These are phyloP conservation scores for Moesziomyces sp. DNA, from an alignment of 1,284 basidiomycete species.

Conservation along the genomic window DNA sequence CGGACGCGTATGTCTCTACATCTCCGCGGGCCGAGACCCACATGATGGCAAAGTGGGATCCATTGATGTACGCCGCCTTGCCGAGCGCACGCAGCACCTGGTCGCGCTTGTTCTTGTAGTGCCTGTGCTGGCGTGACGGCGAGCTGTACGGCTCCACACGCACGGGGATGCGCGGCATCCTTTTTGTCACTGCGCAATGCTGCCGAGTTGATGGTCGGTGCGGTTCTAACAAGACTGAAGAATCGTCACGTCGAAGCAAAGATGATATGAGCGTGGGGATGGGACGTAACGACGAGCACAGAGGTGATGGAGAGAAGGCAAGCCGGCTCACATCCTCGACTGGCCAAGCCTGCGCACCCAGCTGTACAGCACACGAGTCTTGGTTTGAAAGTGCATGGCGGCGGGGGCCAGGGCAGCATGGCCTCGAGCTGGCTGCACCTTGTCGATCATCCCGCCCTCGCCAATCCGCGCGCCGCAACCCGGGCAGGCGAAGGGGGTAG, in stretches of 20 bases:
- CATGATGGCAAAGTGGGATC: slow-evolving; percentile 72
- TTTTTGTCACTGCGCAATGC: background rate
- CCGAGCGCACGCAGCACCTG: slow-evolving; percentile 71
- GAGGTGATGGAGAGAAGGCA: background rate
- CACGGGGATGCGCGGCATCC: slow-evolving; percentile 72
- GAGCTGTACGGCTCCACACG: slow-evolving; percentile 72
- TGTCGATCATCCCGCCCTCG: too few species aligned
- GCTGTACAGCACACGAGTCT: too few species aligned
- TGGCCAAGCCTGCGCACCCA: too few species aligned
- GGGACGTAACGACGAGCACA: background rate
- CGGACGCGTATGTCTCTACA: slow-evolving; percentile 72
- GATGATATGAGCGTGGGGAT: background rate
- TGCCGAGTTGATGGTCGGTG: too few species aligned
- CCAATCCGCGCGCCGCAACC: too few species aligned
- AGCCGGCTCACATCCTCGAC: too few species aligned
- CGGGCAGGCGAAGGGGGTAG: too few species aligned
- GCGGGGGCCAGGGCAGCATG: too few species aligned
- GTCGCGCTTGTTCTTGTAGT: slow-evolving; percentile 72
- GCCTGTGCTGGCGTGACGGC: slow-evolving; percentile 71
- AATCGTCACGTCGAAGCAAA: background rate
- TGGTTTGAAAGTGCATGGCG: too few species aligned
- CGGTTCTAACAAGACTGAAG: background rate
- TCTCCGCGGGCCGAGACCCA: slow-evolving; percentile 72
- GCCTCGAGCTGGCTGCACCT: too few species aligned
- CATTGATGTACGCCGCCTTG: slow-evolving; percentile 70